Conservation (phyloP, 345 rosid species). For the Rhizophora apiculata region DNA sequence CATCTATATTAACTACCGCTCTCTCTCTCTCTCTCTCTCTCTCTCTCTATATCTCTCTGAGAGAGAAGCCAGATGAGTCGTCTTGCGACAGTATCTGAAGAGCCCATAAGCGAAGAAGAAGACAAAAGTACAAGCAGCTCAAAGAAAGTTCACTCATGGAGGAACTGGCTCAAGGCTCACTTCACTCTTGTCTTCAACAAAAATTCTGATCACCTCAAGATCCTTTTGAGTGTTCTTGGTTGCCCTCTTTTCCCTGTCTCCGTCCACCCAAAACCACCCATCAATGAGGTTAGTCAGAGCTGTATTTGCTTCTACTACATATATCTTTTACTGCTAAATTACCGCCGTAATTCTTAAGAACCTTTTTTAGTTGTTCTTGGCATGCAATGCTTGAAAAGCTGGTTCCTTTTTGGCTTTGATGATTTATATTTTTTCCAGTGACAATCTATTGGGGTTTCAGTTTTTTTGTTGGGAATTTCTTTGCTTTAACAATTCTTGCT, state of each 20-base stretch:
- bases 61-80: constrained; percentile 42
- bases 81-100: constrained; percentile 80
- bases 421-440: background rate
- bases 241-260: constrained; percentile 89
- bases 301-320: background rate
- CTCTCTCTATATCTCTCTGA: background rate
- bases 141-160: constrained; percentile 52
- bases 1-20: constrained; percentile 1
- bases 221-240: constrained; percentile 74
- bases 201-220: constrained; percentile 50
- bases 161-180: constrained; percentile 64
- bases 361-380: no score
- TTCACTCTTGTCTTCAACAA: constrained; percentile 46
- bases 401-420: background rate
- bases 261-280: constrained; percentile 39
- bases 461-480: background rate
- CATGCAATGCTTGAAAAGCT: no score
- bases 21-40: constrained; percentile 7
- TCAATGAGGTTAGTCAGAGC: constrained; percentile 39
- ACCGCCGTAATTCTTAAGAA: no score
- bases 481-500: no score
- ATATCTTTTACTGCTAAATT: no score
- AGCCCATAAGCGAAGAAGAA: constrained; percentile 54
- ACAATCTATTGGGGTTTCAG: background rate
- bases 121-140: constrained; percentile 26